Conservation (phyloP, 768 basidiomycete species). For the Leucocoprinus leucothites region DNA sequence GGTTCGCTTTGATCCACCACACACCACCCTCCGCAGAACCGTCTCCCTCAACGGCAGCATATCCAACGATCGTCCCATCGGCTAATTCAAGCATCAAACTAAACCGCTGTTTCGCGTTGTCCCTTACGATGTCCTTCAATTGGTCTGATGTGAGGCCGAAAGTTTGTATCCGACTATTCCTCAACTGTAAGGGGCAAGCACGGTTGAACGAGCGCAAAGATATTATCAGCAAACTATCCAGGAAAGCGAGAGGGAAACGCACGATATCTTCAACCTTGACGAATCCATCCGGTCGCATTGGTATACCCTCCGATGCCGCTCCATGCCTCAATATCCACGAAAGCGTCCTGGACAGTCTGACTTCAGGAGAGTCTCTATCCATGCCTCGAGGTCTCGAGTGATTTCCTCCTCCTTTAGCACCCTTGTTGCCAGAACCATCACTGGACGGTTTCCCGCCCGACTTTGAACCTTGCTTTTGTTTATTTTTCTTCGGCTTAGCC, state of each 20-base stretch:
- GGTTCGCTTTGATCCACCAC: slow-evolving; percentile 92
- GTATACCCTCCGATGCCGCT: slow-evolving; percentile 69
- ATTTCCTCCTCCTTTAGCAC: slow-evolving; percentile 3
- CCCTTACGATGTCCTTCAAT: slow-evolving; percentile 62
- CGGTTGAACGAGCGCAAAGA: neutral
- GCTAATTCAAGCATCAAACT: slow-evolving; percentile 51
- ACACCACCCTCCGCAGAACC: slow-evolving; percentile 25
- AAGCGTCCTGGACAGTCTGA: slow-evolving; percentile 79
- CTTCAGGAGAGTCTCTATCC: slow-evolving; percentile 61
- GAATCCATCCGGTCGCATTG: slow-evolving; percentile 83
- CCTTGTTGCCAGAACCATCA: too few relatives aligned
- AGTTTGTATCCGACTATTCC: slow-evolving; percentile 51
- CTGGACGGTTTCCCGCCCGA: neutral
- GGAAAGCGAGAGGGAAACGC: slow-evolving; percentile 25
- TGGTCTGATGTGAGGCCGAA: slow-evolving; percentile 51
- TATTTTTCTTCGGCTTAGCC: neutral
- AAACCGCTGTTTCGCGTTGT: slow-evolving; percentile 67
- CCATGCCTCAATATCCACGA: slow-evolving; percentile 88
- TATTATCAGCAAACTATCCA: neutral
- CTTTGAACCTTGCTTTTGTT: neutral
- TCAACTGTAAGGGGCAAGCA: neutral
- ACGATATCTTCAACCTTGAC: slow-evolving; percentile 82
- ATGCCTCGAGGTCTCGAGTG: slow-evolving; percentile 51
- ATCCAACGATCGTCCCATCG: slow-evolving; percentile 13
- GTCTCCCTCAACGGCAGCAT: slow-evolving; percentile 17